Evolutionary conservation across 352 stramenopile genomes (phyloP).

Genomic region (Thalassiosira pacifica): DNA sequence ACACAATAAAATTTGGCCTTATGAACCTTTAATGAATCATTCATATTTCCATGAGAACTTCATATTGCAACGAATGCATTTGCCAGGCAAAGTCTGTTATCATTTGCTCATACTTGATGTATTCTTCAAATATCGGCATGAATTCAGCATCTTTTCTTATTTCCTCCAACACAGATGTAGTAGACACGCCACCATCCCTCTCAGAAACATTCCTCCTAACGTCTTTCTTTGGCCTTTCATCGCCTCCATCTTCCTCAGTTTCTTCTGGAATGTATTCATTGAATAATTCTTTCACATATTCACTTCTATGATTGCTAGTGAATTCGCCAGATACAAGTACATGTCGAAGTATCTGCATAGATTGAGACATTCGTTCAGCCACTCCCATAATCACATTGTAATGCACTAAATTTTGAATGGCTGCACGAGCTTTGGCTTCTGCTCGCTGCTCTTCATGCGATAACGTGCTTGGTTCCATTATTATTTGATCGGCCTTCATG

Average conservation of each 20-base stretch:
- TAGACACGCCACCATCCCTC: constrained; percentile 36
- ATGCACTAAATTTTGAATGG: constrained; percentile 66
- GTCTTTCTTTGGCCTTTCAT: background rate
- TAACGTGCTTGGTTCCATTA: background rate
- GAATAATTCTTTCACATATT: constrained; percentile 34
- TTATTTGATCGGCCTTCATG: constrained; percentile 2
- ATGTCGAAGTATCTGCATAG: constrained; percentile 65
- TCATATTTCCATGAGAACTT: too few relatives aligned
- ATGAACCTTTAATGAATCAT: too few relatives aligned
- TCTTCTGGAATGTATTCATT: too few relatives aligned
- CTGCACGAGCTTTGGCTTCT: constrained; percentile 30
- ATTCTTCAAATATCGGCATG: constrained; percentile 56
- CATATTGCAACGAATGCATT: constrained; percentile 63
- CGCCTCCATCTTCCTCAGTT: background rate
- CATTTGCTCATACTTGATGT: constrained; percentile 65
- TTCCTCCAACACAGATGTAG: constrained; percentile 52
- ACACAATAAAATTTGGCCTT: too few relatives aligned
- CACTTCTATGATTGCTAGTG: background rate
- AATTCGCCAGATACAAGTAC: constrained; percentile 37
- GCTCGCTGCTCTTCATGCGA: constrained; percentile 3
- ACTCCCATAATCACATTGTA: constrained; percentile 73
- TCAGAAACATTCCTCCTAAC: background rate
- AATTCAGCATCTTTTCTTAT: constrained; percentile 64
- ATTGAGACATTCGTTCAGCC: constrained; percentile 66
- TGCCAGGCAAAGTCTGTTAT: constrained; percentile 66